These are phyloP conservation scores for Harringtonia aguacate DNA, from an alignment of 2,329 filamentous ascomycete genomes.

Conservation along the genomic window DNA sequence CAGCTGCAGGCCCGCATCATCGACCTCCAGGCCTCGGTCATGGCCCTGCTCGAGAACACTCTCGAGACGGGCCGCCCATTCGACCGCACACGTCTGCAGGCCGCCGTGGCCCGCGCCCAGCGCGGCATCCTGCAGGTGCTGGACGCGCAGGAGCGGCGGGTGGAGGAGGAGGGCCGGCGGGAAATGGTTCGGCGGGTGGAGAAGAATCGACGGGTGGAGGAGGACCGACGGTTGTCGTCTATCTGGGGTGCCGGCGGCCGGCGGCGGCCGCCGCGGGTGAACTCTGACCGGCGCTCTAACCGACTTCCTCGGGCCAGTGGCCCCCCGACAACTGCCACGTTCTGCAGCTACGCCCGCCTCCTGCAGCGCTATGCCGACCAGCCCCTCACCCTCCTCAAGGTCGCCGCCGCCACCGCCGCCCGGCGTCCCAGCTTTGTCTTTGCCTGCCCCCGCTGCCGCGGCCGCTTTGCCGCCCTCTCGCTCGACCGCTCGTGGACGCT, in stretches of 20 bases:
- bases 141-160: slow-evolving; percentile 21
- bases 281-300: no score
- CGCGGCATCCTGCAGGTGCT: slow-evolving; percentile 24
- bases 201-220: no score
- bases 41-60: slow-evolving; percentile 25
- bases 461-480: slow-evolving; percentile 15
- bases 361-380: no score
- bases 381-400: no score
- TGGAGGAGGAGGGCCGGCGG: slow-evolving; percentile 13
- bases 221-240: no score
- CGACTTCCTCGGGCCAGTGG: not conserved
- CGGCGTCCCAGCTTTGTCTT: no score
- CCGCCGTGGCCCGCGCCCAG: slow-evolving; percentile 22
- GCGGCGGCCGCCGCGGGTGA: no score
- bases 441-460: slow-evolving; percentile 17
- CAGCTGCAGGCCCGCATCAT: slow-evolving; percentile 26
- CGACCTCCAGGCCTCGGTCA: slow-evolving; percentile 25
- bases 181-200: no score
- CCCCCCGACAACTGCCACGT: not conserved
- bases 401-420: no score
- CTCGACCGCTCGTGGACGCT: slow-evolving; percentile 20
- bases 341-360: not conserved
- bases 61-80: slow-evolving; percentile 18
- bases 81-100: slow-evolving; percentile 20
- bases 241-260: no score